A percentile compares a stretch with the other conserved stretches of the same genome.
phyloP scores from a whole-genome alignment of 1,284 basidiomycete genomes.

The Stygiomarasmius scandens region DNA sequence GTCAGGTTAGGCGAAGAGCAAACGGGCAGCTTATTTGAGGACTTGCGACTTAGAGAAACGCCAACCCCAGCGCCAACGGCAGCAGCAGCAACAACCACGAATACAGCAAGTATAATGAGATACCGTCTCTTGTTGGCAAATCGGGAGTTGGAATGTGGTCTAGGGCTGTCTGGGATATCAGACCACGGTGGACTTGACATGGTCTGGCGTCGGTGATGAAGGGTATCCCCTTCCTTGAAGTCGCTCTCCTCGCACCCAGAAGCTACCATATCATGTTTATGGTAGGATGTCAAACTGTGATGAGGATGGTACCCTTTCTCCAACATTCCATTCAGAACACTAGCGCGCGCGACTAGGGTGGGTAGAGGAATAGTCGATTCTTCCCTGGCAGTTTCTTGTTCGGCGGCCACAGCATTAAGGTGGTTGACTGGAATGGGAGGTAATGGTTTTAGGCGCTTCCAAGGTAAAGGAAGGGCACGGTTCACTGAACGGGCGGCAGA shows the following conservation, averaged over 20 bases:
- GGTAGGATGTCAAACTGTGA: slow-evolving; percentile 37
- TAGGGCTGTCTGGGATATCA: not conserved
- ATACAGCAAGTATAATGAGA: slow-evolving; percentile 30
- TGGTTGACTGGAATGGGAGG: slow-evolving; percentile 57
- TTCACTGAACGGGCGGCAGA: slow-evolving; percentile 37
- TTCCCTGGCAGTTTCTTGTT: slow-evolving; percentile 41
- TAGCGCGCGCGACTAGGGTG: slow-evolving; percentile 54
- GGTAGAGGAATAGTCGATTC: slow-evolving; percentile 54
- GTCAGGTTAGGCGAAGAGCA: slow-evolving; percentile 44
- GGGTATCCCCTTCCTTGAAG: slow-evolving; percentile 1
- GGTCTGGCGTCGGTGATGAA: not conserved
- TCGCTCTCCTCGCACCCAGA: slow-evolving; percentile 25
- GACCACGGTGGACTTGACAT: not conserved
- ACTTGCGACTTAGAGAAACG: slow-evolving; percentile 29
- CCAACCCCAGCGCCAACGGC: slow-evolving; percentile 44
- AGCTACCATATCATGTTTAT: slow-evolving; percentile 23
- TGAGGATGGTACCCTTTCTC: slow-evolving; percentile 56
- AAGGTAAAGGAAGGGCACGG: slow-evolving; percentile 35
- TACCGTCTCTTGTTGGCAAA: slow-evolving; percentile 29
- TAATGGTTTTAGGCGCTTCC: slow-evolving; percentile 52
- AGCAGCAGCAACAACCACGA: slow-evolving; percentile 39
- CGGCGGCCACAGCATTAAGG: slow-evolving; percentile 41
- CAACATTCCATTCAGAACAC: slow-evolving; percentile 48
- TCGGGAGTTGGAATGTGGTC: slow-evolving; percentile 4
- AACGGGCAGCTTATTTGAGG: slow-evolving; percentile 14